phyloP scores from a whole-genome alignment of 1,284 basidiomycete species.

The Rhodotorula sp. region DNA sequence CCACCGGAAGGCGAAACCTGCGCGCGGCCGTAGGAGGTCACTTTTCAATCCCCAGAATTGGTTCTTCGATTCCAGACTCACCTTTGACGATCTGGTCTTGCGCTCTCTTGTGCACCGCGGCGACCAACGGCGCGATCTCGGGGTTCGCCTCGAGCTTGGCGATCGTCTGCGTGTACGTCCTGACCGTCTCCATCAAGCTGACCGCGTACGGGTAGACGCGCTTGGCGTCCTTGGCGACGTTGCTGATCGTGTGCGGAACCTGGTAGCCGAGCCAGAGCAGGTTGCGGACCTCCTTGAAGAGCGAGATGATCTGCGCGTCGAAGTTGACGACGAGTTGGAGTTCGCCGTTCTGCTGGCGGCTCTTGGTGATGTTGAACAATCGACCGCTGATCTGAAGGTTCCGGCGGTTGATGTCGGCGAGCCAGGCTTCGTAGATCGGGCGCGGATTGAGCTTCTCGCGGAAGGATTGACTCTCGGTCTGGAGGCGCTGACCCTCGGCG shows the following conservation, averaged over 20 bases:
- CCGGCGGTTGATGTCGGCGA: constrained; percentile 87
- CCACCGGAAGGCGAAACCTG: constrained; percentile 91
- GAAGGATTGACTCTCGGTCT: constrained; percentile 87
- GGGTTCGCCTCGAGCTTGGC: constrained; percentile 84
- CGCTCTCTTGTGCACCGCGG: constrained; percentile 84
- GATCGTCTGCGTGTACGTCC: constrained; percentile 92
- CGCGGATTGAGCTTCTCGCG: constrained; percentile 91
- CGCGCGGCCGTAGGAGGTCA: neutral
- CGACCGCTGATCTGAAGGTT: constrained; percentile 89
- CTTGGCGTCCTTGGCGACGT: constrained; percentile 97
- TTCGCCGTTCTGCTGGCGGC: constrained; percentile 58
- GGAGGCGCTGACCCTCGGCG: constrained; percentile 96
- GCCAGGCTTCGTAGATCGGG: constrained; percentile 93
- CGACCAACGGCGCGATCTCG: constrained; percentile 87
- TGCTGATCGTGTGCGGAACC: constrained; percentile 89
- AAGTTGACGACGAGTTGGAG: constrained; percentile 94
- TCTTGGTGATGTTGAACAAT: constrained; percentile 90
- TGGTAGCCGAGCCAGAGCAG: constrained; percentile 93
- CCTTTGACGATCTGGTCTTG: constrained; percentile 87
- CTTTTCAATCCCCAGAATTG: neutral
- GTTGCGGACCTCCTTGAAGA: constrained; percentile 98
- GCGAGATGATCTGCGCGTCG: constrained; percentile 93
- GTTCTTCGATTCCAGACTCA: constrained; percentile 46
- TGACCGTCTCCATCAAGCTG: constrained; percentile 95
- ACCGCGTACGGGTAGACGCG: constrained; percentile 97